Conservation (phyloP, 192 early-diverging fungal genomes). For the Coemansia sp. region DNA sequence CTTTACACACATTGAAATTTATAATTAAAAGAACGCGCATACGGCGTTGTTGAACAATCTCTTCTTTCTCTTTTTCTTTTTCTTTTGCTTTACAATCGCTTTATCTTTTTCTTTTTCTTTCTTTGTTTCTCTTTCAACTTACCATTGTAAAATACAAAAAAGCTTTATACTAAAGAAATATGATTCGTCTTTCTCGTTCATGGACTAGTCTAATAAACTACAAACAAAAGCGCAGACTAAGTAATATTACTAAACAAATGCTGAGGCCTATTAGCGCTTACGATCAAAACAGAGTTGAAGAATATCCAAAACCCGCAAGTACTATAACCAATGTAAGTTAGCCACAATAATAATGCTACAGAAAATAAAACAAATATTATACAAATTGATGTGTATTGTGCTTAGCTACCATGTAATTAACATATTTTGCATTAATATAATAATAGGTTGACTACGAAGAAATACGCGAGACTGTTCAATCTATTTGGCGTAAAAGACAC, state of each 20-base stretch:
- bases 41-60: too few species aligned
- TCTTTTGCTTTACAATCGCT: not conserved
- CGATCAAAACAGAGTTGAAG: conserved; percentile 8
- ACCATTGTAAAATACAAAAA: not conserved
- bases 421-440: not conserved
- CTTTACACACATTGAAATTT: too few species aligned
- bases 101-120: not conserved
- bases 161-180: not conserved
- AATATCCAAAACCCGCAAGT: conserved; percentile 11
- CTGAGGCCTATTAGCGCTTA: not conserved
- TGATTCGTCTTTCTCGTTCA: not conserved
- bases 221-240: conserved; percentile 12
- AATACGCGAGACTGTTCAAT: conserved; percentile 36
- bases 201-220: conserved; percentile 5
- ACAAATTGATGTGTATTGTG: not conserved
- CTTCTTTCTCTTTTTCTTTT: too few species aligned
- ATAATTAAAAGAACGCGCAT: too few species aligned
- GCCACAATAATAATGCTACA: not conserved
- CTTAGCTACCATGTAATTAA: not conserved
- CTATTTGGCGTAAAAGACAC: conserved; percentile 28
- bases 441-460: conserved; percentile 37
- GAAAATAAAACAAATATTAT: not conserved
- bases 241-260: conserved; percentile 9
- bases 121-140: not conserved
- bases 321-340: conserved; percentile 20